Evolutionary conservation across 202 grass and related monocot species (phyloP), one percentile per base, ranked within the genome.

Genomic region (Cymbopogon flexuosus): DNA sequence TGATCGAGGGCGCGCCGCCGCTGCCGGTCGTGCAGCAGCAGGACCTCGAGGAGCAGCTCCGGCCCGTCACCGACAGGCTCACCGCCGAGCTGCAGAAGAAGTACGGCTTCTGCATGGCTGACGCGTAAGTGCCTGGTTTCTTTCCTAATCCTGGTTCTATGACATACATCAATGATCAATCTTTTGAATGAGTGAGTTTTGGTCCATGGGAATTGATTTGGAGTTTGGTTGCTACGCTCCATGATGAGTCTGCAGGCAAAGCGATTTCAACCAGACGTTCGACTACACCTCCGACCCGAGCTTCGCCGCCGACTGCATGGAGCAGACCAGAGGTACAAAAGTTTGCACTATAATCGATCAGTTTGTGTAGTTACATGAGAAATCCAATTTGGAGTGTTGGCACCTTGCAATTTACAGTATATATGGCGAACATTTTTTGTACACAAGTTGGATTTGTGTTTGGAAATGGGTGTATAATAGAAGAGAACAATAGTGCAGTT

Each of bases 181-280:
- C 12, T 27, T 8, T 39, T 1, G 8, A 10, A 40, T 5, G 8
- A 10, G 6, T 14, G 8, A 1, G 27, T 27, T 27, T 27, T 27
- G 27, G 1, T 27, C 27, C 27, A 27, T 27, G 27, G 27, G 27
- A 27, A n/a, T 7, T 41, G 51, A 45, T 46, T 46, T 33, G 73
- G 54, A 10, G 34, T 34, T 5, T 39, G 45, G 5, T 45, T 45
- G 22, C n/a, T 11, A 42, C 51, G 7, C n/a, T 56, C 51, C 6
- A 19, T 22, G 6, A 54, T 52, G 15, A 6, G 0, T 18, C 2
- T 51, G 47, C 65, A 97, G 94, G 84, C 22, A 77, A 39, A 65
- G 73, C 37, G 94, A 97, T 52, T 43, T 85, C 71, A 84, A 84
- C 24, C 78, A 80, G 34, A 84, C 91, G 49, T 97, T 97, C 80